These are phyloP conservation scores for Neonectria magnoliae DNA, from an alignment of 2,329 filamentous ascomycete species.

Conservation along the genomic window DNA sequence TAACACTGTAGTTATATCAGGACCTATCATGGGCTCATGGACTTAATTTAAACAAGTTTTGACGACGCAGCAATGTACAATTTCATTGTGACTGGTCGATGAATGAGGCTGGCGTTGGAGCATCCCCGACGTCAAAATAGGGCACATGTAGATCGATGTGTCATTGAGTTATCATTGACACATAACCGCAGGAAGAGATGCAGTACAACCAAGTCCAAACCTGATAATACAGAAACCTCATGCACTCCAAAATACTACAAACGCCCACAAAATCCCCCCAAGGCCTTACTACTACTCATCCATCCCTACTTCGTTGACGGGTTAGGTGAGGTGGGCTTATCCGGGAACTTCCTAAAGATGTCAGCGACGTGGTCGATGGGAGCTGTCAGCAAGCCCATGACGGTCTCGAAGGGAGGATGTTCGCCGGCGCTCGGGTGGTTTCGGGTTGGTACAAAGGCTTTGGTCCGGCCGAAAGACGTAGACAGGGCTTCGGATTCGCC, in stretches of 20 bases:
- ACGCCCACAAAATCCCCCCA: not conserved
- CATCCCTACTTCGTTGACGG: not conserved
- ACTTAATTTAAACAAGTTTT: conserved; percentile 5
- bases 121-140: not conserved
- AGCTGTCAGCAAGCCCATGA: conserved; percentile 62
- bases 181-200: not conserved
- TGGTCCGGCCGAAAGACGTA: conserved; percentile 60
- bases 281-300: not conserved
- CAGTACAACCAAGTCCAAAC: not conserved
- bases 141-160: not conserved
- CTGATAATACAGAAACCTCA: not conserved
- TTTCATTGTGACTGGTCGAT: not conserved
- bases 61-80: not conserved
- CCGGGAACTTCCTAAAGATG: conserved; percentile 64
- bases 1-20: conserved; percentile 45
- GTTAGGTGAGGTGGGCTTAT: conserved; percentile 36
- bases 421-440: conserved; percentile 62
- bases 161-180: not conserved
- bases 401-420: conserved; percentile 66
- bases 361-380: conserved; percentile 67
- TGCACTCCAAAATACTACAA: no score
- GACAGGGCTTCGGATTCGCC: conserved; percentile 49
- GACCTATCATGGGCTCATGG: conserved; percentile 28
- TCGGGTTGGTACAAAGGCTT: conserved; percentile 62
- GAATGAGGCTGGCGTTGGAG: not conserved